Conservation (phyloP, 305 asterid genomes). For the Rubia balearica region DNA sequence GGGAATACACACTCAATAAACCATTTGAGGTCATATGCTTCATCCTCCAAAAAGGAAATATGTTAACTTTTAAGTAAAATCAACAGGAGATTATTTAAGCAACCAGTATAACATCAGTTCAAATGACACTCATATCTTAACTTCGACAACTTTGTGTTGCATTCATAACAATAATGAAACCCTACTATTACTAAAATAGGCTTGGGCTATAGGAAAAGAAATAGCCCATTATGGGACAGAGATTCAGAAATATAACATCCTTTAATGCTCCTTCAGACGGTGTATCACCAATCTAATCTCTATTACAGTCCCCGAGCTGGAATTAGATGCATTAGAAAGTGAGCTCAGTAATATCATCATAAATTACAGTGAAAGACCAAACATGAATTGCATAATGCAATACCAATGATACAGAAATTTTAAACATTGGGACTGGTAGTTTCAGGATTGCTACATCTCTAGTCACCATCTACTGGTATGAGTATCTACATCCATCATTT, state of each 20-base stretch:
- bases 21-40: neutral
- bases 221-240: neutral
- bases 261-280: no score
- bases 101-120: neutral
- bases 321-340: neutral
- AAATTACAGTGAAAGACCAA: neutral
- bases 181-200: no score
- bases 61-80: neutral
- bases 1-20: neutral
- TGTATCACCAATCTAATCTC: conserved; percentile 1
- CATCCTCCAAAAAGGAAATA: conserved; percentile 2
- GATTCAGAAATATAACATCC: neutral
- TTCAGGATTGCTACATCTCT: neutral
- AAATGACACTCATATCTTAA: neutral
- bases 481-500: neutral
- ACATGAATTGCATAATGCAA: neutral
- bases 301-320: neutral
- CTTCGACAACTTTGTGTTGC: neutral
- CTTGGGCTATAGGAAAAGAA: neutral
- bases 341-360: neutral
- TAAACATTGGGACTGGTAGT: neutral
- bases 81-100: neutral
- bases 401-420: neutral
- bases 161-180: no score
- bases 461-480: neutral